phyloP scores from a whole-genome alignment of 148 eudicot genomes.

The Mesembryanthemum crystallinum region DNA sequence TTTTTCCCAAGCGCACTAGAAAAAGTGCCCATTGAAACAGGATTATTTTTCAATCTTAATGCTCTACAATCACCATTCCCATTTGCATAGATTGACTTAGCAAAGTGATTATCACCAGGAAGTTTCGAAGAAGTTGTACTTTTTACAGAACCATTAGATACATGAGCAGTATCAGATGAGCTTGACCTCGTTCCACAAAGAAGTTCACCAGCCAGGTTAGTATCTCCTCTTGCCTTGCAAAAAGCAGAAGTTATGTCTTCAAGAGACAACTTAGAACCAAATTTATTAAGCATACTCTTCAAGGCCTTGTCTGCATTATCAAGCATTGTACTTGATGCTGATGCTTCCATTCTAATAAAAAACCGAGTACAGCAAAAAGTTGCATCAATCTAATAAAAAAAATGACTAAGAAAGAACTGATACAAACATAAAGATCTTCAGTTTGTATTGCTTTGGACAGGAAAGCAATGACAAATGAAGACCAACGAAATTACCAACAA shows the following conservation, averaged over 20 bases:
- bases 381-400: background rate
- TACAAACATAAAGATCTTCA: background rate
- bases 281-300: slow-evolving; percentile 36
- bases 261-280: slow-evolving; percentile 40
- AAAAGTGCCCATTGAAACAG: slow-evolving; percentile 25
- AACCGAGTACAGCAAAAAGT: background rate
- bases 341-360: slow-evolving; percentile 30
- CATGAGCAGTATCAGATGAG: slow-evolving; percentile 10
- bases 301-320: slow-evolving; percentile 34
- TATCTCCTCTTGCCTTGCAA: slow-evolving; percentile 38
- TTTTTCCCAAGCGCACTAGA: slow-evolving; percentile 31
- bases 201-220: slow-evolving; percentile 27
- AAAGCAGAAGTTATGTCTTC: slow-evolving; percentile 41
- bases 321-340: slow-evolving; percentile 7
- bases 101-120: slow-evolving; percentile 21
- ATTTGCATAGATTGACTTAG: slow-evolving; percentile 17
- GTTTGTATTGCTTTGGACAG: background rate
- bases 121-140: slow-evolving; percentile 17
- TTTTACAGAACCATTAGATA: background rate
- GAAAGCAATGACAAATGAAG: background rate
- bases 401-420: too few species aligned
- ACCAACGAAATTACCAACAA: background rate
- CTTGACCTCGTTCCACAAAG: slow-evolving; percentile 17
- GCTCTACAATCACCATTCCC: slow-evolving; percentile 18
- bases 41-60: slow-evolving; percentile 16